Evolutionary conservation across 257 asterid species (phyloP).

Genomic region (Ajuga chamaepitys): DNA sequence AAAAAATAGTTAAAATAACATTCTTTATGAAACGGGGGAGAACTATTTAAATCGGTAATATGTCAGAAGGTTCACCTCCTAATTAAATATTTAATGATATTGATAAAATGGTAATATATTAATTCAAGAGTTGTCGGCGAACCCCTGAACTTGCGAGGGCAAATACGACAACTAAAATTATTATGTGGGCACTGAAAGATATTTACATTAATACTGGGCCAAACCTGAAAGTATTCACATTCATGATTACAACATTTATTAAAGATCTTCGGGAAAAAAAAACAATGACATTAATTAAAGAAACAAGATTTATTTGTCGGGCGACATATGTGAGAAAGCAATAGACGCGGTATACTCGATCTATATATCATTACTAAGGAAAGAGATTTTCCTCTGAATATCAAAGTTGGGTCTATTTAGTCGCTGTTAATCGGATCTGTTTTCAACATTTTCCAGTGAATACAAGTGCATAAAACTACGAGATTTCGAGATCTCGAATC

Average conservation of each 20-base stretch:
- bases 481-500: slow-evolving; percentile 30
- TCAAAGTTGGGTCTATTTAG: slow-evolving; percentile 2
- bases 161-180: not conserved
- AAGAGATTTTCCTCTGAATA: not conserved
- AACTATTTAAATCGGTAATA: too few relatives aligned
- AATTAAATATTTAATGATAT: too few relatives aligned
- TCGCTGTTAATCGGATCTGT: slow-evolving; percentile 21
- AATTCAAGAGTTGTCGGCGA: too few relatives aligned
- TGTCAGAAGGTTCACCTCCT: too few relatives aligned
- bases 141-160: not conserved
- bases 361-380: slow-evolving; percentile 9
- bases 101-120: too few relatives aligned
- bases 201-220: slow-evolving; percentile 14
- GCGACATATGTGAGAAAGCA: slow-evolving; percentile 11
- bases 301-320: slow-evolving; percentile 8
- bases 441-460: not conserved
- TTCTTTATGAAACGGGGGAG: too few relatives aligned
- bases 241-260: slow-evolving; percentile 18
- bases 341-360: slow-evolving; percentile 16
- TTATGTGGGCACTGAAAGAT: not conserved
- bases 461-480: slow-evolving; percentile 2
- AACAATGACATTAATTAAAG: slow-evolving; percentile 9
- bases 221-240: not conserved
- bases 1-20: too few relatives aligned
- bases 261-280: too few relatives aligned